A percentile compares a stretch with the other conserved stretches of the same genome.
Evolutionary conservation across 495 filamentous ascomycete species (phyloP).

Genomic region (Penicillium paradoxum): DNA sequence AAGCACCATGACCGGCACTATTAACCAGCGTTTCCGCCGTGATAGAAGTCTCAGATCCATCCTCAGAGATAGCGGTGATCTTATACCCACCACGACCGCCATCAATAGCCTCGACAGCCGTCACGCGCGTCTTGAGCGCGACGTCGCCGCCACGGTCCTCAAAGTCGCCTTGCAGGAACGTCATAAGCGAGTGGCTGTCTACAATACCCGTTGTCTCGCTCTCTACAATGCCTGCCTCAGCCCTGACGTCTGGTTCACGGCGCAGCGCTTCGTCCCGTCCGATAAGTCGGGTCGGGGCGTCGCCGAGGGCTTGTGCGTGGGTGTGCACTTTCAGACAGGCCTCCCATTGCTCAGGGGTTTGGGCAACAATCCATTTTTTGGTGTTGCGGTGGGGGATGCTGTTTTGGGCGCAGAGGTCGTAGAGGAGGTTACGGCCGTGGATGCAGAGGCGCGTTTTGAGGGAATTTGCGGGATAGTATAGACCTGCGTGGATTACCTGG

Average conservation of each 20-base stretch:
- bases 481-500: slow-evolving; percentile 89
- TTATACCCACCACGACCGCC: slow-evolving; percentile 46
- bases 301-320: slow-evolving; percentile 53
- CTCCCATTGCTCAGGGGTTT: slow-evolving; percentile 62
- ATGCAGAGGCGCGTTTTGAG: slow-evolving; percentile 87
- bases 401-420: slow-evolving; percentile 65
- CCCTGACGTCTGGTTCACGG: slow-evolving; percentile 70
- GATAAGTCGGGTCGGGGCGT: slow-evolving; percentile 71
- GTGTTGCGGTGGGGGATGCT: slow-evolving; percentile 65
- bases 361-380: slow-evolving; percentile 95
- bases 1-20: slow-evolving; percentile 75
- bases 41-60: slow-evolving; percentile 47
- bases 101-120: slow-evolving; percentile 49
- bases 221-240: slow-evolving; percentile 69
- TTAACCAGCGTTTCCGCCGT: slow-evolving; percentile 77
- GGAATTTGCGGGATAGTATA: slow-evolving; percentile 76
- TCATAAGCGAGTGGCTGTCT: slow-evolving; percentile 82
- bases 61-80: slow-evolving; percentile 46
- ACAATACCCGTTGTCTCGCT: slow-evolving; percentile 83
- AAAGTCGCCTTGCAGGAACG: slow-evolving; percentile 67
- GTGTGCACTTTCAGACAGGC: slow-evolving; percentile 61
- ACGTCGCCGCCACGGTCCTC: slow-evolving; percentile 71
- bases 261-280: slow-evolving; percentile 50
- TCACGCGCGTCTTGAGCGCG: slow-evolving; percentile 61
- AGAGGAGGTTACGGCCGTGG: slow-evolving; percentile 67